Conservation (phyloP, 305 asterid genomes). For the Nicotiana rustica region DNA sequence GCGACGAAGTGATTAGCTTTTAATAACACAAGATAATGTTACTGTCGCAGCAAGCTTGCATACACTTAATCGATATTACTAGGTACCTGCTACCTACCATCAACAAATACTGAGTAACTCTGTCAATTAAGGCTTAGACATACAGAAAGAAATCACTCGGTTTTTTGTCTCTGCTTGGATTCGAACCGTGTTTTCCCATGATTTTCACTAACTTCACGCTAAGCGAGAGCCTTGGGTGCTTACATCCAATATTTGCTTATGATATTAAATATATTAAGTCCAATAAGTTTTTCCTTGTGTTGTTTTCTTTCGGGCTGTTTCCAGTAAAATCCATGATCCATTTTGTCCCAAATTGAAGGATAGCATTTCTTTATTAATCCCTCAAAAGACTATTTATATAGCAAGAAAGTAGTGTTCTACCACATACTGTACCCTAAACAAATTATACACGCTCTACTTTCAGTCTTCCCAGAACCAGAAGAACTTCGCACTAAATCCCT, state of each 20-base stretch:
- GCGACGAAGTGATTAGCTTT: background rate
- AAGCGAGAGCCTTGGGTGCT: background rate
- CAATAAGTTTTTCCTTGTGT: background rate
- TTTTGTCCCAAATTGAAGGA: background rate
- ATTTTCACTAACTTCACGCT: background rate
- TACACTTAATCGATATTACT: background rate
- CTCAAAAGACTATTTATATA: background rate
- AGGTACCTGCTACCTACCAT: background rate
- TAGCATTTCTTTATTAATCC: background rate
- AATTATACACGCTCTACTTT: background rate
- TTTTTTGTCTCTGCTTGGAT: background rate
- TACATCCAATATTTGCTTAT: background rate
- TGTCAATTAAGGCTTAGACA: background rate
- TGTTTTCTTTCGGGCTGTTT: constrained; percentile 17
- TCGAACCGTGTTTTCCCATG: background rate
- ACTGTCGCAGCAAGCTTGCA: background rate
- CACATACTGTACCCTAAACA: constrained; percentile 4
- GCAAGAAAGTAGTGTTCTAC: background rate
- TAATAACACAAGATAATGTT: background rate
- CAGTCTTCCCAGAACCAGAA: constrained; percentile 5
- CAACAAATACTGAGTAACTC: background rate
- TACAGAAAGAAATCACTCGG: background rate
- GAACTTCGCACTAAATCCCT: background rate
- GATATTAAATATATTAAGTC: background rate
- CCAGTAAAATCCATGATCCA: background rate